Evolutionary conservation across 2,329 filamentous ascomycete genomes (phyloP), one percentile per base, ranked within the genome.

Genomic region (Rugonectria rugulosa): DNA sequence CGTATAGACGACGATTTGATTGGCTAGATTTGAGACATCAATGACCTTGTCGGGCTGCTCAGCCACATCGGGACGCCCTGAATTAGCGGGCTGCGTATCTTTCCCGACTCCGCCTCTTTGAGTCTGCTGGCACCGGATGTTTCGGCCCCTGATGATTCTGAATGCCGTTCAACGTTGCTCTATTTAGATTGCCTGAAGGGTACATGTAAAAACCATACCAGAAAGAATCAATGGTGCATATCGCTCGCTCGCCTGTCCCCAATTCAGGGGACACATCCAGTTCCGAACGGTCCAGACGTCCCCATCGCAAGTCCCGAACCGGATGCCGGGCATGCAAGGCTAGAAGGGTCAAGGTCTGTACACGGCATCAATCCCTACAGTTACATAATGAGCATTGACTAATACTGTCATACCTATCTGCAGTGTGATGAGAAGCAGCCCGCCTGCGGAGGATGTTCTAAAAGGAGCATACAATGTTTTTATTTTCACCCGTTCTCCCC

Each of bases 261-360:
- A 4, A 42, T 31, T 17, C 43, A 48, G 6, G 37, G 54, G 14
- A 5, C 43, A 10, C 47, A 48, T 14, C 54, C n/a, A n/a, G n/a
- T n/a, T n/a, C n/a, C n/a, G n/a, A n/a, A n/a, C n/a, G n/a, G n/a
- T n/a, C n/a, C n/a, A n/a, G n/a, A n/a, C n/a, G 54, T 17, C 29
- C 37, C 8, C 54, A 57, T 37, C 54, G 32, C 24, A 57, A 57
- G 42, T 53, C 54, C 26, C 54, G 54, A 42, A 48, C 43, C 17
- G 54, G 54, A 23, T 57, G 54, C 31, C 41, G 44, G 19, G 37
- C 27, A 15, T 57, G 54, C 31, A 57, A 53, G 31, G 29, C 54
- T 10, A 57, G 42, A 9, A 27, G 54, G 11, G 41, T 57, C 27
- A 57, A 57, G 54, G 54, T 53, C 17, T 6, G 53, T n/a, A n/a